Percentiles rank a stretch among this genome's conserved stretches.
These are phyloP conservation scores for Oldenlandia corymbosa DNA, from an alignment of 257 asterid genomes.

Conservation along the genomic window DNA sequence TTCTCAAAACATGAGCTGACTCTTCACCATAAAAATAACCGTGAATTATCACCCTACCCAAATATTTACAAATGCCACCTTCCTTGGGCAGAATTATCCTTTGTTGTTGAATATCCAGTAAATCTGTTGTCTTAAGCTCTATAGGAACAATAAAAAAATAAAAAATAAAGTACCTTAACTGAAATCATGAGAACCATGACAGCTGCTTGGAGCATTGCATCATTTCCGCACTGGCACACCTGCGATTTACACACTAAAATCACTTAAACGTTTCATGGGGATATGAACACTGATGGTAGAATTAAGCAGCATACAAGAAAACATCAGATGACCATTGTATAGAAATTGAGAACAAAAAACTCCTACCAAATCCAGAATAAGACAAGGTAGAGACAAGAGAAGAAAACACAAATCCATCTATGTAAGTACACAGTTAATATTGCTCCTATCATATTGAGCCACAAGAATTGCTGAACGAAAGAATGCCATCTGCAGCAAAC, in stretches of 20 bases:
- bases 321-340: too few relatives aligned
- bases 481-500: neutral
- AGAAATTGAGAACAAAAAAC: too few relatives aligned
- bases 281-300: too few relatives aligned
- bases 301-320: too few relatives aligned
- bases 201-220: conserved; percentile 45
- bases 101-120: neutral
- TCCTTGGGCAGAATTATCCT: neutral
- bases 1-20: neutral
- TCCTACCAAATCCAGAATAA: too few relatives aligned
- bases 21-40: neutral
- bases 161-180: conserved; percentile 54
- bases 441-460: neutral
- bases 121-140: neutral
- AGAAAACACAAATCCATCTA: too few relatives aligned
- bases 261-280: neutral
- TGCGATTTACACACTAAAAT: conserved; percentile 18
- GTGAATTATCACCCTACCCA: neutral
- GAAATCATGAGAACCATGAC: conserved; percentile 81
- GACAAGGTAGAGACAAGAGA: too few relatives aligned
- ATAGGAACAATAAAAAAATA: neutral
- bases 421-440: too few relatives aligned
- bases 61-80: neutral
- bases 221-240: conserved; percentile 51
- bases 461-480: neutral